Conservation (phyloP, 805 yeast species). For the Yamadazyma paraphyllophila region DNA sequence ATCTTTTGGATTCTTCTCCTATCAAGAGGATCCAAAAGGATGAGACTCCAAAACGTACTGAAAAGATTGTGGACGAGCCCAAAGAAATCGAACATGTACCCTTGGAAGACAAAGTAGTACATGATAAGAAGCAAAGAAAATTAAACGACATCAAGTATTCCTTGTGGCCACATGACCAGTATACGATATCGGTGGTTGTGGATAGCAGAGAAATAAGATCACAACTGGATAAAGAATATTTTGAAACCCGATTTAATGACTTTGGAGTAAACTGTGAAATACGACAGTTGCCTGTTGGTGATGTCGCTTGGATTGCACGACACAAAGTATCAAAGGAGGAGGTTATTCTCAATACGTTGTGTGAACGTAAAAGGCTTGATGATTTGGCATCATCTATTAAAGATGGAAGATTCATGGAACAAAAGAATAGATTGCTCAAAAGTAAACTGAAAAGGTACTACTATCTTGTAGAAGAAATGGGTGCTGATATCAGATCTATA, state of each 20-base stretch:
- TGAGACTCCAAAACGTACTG: background rate
- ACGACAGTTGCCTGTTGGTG: slow-evolving; percentile 74
- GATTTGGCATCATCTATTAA: slow-evolving; percentile 79
- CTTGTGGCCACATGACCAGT: slow-evolving; percentile 63
- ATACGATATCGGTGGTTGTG: slow-evolving; percentile 57
- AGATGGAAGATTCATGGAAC: slow-evolving; percentile 89
- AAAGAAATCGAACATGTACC: background rate
- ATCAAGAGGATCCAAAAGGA: background rate
- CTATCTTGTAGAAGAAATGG: slow-evolving; percentile 78
- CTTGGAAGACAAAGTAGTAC: slow-evolving; percentile 10
- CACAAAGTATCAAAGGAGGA: slow-evolving; percentile 55
- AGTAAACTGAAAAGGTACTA: slow-evolving; percentile 66
- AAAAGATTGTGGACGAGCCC: background rate
- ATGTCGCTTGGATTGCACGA: slow-evolving; percentile 84
- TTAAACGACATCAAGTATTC: slow-evolving; percentile 33
- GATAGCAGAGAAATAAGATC: slow-evolving; percentile 85
- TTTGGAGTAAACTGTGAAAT: slow-evolving; percentile 52
- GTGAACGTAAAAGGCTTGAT: slow-evolving; percentile 86
- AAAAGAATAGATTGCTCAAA: slow-evolving; percentile 69
- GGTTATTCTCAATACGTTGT: slow-evolving; percentile 74
- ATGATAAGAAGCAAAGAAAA: slow-evolving; percentile 22
- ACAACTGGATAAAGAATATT: slow-evolving; percentile 64
- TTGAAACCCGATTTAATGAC: slow-evolving; percentile 50
- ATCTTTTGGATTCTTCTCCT: slow-evolving; percentile 6
- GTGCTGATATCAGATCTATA: slow-evolving; percentile 27